Evolutionary conservation across 2,329 filamentous ascomycete genomes (phyloP).

Genomic region (Bisporella sp.): DNA sequence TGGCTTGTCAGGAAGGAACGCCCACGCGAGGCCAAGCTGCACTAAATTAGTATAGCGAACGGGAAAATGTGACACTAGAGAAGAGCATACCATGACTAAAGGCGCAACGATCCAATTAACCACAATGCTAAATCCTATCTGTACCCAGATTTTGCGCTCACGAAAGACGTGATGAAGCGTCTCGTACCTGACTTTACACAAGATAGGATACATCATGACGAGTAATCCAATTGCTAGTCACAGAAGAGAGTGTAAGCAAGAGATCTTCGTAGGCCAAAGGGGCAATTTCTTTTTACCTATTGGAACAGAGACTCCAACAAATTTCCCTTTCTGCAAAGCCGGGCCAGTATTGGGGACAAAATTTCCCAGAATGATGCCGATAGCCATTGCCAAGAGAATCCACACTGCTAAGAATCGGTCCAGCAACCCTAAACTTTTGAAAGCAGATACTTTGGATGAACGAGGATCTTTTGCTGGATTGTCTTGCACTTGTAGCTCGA

Average conservation of each 20-base stretch:
- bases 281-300: slow-evolving; percentile 40
- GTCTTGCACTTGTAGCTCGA: slow-evolving; percentile 2
- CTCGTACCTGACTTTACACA: slow-evolving; percentile 81
- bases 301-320: slow-evolving; percentile 56
- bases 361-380: slow-evolving; percentile 58
- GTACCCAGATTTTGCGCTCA: slow-evolving; percentile 61
- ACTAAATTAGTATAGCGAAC: background rate
- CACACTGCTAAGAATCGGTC: slow-evolving; percentile 46
- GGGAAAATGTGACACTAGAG: background rate
- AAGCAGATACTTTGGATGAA: slow-evolving; percentile 12
- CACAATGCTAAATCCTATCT: slow-evolving; percentile 69
- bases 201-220: slow-evolving; percentile 91
- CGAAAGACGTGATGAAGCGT: slow-evolving; percentile 60
- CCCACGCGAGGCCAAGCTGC: slow-evolving; percentile 57
- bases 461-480: background rate
- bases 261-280: background rate
- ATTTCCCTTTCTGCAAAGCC: slow-evolving; percentile 51
- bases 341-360: slow-evolving; percentile 48
- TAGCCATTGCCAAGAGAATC: slow-evolving; percentile 61
- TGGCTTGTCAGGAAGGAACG: slow-evolving; percentile 52
- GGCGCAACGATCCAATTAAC: slow-evolving; percentile 82
- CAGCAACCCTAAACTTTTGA: slow-evolving; percentile 35
- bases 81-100: slow-evolving; percentile 57
- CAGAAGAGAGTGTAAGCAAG: background rate
- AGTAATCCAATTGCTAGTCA: slow-evolving; percentile 65